Percentiles rank a stretch among this genome's conserved stretches.
Evolutionary conservation across 192 early-diverging fungal species (phyloP).

Genomic region (Neocallimastix lanati): DNA sequence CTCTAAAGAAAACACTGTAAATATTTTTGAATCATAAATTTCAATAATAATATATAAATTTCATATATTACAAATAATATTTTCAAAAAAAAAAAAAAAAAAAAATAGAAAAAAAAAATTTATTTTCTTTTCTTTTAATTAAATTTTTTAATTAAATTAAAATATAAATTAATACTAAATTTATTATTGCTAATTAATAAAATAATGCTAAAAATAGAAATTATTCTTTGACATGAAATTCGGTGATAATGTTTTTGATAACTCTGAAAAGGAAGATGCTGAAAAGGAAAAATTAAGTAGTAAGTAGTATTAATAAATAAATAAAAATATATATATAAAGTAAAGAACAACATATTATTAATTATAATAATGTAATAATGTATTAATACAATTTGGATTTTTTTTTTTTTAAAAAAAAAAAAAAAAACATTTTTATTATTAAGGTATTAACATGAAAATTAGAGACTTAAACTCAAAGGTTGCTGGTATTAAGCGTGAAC

Average conservation of each 20-base stretch:
- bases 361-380: not conserved
- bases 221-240: slow-evolving; percentile 8
- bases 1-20: slow-evolving; percentile 16
- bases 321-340: slow-evolving; percentile 1
- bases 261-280: slow-evolving; percentile 36
- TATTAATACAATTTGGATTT: no score
- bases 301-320: slow-evolving; percentile 1
- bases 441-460: slow-evolving; percentile 52
- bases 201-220: slow-evolving; percentile 3
- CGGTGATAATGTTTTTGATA: slow-evolving; percentile 26
- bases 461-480: slow-evolving; percentile 69
- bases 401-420: no score
- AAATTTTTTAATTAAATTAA: no score
- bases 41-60: no score
- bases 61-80: no score
- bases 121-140: no score
- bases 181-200: no score
- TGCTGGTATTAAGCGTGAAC: slow-evolving; percentile 67
- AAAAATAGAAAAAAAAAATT: no score
- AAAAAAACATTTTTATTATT: no score
- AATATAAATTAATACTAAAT: no score
- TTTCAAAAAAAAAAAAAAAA: no score
- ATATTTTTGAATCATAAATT: no score
- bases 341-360: not conserved
- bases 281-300: slow-evolving; percentile 16